phyloP scores from a whole-genome alignment of 2,329 filamentous ascomycete species.

The Neonectria neomacrospora region DNA sequence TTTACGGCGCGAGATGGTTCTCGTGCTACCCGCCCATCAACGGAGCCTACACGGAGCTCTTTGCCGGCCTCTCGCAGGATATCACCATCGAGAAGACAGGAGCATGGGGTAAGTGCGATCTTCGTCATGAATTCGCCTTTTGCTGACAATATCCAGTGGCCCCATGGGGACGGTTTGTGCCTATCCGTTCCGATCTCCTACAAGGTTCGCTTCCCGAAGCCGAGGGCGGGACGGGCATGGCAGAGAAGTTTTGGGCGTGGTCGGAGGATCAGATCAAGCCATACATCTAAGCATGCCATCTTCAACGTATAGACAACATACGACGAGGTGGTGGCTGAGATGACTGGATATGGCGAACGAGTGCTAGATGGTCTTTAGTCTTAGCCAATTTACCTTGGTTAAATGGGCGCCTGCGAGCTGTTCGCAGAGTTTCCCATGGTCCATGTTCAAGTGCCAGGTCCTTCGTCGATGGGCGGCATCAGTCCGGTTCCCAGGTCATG shows the following conservation, averaged over 20 bases:
- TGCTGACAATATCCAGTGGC: conserved; percentile 39
- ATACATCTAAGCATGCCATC: conserved; percentile 25
- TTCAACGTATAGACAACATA: not conserved
- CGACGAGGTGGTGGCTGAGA: not conserved
- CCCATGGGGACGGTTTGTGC: conserved; percentile 51
- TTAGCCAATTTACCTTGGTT: not conserved
- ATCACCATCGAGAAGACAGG: conserved; percentile 53
- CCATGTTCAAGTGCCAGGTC: not conserved
- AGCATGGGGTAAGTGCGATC: conserved; percentile 40
- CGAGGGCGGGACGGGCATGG: conserved; percentile 53
- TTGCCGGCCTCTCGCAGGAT: conserved; percentile 56
- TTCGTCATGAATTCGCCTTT: too few species aligned
- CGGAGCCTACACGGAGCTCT: conserved; percentile 62
- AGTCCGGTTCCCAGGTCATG: conserved; percentile 36
- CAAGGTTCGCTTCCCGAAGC: conserved; percentile 45
- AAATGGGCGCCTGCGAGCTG: not conserved
- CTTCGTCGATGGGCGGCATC: conserved; percentile 17
- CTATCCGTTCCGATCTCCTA: conserved; percentile 48
- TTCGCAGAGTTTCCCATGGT: not conserved
- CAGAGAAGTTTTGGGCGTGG: conserved; percentile 56
- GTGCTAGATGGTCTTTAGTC: not conserved
- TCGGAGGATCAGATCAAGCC: conserved; percentile 51
- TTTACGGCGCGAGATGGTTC: conserved; percentile 34
- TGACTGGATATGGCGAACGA: not conserved
- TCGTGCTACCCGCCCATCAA: conserved; percentile 44